Conservation (phyloP, 148 eudicot genomes). For the Amaranthus palmeri region DNA sequence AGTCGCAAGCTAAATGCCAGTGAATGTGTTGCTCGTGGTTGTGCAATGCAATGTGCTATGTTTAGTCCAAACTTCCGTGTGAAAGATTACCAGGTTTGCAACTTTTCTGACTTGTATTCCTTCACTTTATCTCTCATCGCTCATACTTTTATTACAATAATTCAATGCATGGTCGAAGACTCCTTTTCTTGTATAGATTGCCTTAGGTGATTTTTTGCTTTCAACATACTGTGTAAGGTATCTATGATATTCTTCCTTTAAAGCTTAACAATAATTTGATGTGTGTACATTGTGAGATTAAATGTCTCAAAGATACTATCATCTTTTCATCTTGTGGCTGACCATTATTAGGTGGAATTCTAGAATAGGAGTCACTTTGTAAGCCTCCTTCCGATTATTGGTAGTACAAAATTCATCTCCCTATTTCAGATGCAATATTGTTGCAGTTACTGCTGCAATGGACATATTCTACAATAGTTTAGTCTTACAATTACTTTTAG, state of each 20-base stretch:
- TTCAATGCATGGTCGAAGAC: neutral
- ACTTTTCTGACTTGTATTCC: constrained; percentile 1
- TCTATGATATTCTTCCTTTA: too few species aligned
- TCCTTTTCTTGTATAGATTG: neutral
- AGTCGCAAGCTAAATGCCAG: constrained; percentile 78
- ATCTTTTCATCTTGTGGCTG: neutral
- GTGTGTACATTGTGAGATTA: neutral
- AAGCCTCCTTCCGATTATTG: too few species aligned
- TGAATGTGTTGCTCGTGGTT: constrained; percentile 97
- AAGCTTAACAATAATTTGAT: neutral
- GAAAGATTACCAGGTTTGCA: constrained; percentile 85
- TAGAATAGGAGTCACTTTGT: neutral
- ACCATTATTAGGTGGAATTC: neutral
- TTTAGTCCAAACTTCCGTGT: constrained; percentile 78
- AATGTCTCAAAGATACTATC: neutral
- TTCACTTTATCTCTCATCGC: neutral
- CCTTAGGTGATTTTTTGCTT: neutral
- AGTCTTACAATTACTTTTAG: too few species aligned
- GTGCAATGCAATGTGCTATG: constrained; percentile 97
- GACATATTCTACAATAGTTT: too few species aligned
- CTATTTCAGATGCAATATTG: neutral
- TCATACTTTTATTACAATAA: neutral
- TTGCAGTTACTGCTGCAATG: neutral
- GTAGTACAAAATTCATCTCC: neutral
- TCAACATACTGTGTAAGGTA: neutral